phyloP scores from a whole-genome alignment of 371 early-diverging fungal species.

The Syncephalastrum monosporum region DNA sequence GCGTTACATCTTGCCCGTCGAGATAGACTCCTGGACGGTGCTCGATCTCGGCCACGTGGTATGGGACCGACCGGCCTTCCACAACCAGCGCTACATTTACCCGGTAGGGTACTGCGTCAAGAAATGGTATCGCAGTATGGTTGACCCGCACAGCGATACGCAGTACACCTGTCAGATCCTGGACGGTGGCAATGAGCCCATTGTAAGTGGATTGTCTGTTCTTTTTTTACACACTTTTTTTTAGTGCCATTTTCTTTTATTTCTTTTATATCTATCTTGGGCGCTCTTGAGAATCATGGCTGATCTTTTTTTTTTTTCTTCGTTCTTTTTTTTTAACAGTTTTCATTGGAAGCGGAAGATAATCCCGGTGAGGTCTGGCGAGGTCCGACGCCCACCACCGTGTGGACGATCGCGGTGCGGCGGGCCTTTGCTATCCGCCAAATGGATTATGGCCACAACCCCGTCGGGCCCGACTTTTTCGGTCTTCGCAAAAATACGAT shows the following conservation, averaged over 20 bases:
- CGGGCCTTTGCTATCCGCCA: constrained; percentile 68
- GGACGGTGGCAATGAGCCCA: constrained; percentile 82
- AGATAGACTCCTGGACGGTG: constrained; percentile 77
- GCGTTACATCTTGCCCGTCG: constrained; percentile 69
- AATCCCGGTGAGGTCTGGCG: constrained; percentile 27
- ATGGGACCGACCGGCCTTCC: constrained; percentile 73
- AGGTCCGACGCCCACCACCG: constrained; percentile 54
- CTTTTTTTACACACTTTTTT: background rate
- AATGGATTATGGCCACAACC: constrained; percentile 78
- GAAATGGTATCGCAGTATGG: constrained; percentile 76
- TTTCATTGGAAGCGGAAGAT: constrained; percentile 45
- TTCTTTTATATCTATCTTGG: no score
- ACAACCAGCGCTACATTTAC: constrained; percentile 89
- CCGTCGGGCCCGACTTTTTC: constrained; percentile 91
- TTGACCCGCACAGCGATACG: constrained; percentile 64
- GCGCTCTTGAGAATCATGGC: no score
- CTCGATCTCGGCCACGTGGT: constrained; percentile 71
- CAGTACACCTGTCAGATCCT: constrained; percentile 80
- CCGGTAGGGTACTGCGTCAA: constrained; percentile 83
- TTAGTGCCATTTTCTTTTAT: background rate
- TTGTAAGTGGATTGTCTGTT: constrained; percentile 12
- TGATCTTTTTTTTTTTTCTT: no score
- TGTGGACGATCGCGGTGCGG: constrained; percentile 53
- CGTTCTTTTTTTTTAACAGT: background rate
- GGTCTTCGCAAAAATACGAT: constrained; percentile 89